phyloP scores from a whole-genome alignment of 2,329 filamentous ascomycete species.

The Phyllosticta capitalensis region DNA sequence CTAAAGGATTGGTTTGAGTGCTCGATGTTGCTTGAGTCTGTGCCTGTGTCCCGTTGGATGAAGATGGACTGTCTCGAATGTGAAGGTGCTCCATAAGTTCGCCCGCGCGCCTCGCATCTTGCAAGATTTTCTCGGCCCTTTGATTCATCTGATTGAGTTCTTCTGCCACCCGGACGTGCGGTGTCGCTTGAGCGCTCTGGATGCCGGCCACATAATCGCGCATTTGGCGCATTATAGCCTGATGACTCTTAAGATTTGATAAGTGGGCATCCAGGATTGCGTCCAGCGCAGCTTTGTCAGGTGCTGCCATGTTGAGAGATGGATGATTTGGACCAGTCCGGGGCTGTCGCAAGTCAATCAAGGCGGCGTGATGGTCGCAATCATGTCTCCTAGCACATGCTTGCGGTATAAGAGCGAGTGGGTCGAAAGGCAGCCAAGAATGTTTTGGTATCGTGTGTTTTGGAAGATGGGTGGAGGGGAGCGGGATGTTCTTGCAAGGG shows the following conservation, averaged over 20 bases:
- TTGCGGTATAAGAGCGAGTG: neutral
- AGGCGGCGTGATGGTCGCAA: neutral
- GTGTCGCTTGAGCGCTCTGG: neutral
- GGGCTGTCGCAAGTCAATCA: neutral
- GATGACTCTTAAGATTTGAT: constrained; percentile 5
- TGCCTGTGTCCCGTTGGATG: neutral
- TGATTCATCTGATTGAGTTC: constrained; percentile 3
- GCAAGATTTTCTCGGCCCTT: constrained; percentile 5
- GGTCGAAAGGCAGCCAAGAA: neutral
- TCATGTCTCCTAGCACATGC: neutral
- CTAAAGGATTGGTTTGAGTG: neutral
- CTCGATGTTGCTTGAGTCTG: neutral
- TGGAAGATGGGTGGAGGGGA: neutral
- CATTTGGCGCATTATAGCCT: neutral
- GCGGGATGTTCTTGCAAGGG: neutral
- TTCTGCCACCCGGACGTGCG: neutral
- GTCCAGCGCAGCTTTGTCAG: neutral
- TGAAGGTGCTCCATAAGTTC: neutral
- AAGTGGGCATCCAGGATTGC: constrained; percentile 4
- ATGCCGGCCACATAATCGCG: constrained; percentile 1
- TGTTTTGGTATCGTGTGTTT: neutral
- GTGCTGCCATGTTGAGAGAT: neutral
- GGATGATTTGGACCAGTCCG: neutral
- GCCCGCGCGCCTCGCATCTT: constrained; percentile 1
- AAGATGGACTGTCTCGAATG: neutral